These are phyloP conservation scores for Curvularia eragrostidis DNA, from an alignment of 2,329 filamentous ascomycete species.

Conservation along the genomic window DNA sequence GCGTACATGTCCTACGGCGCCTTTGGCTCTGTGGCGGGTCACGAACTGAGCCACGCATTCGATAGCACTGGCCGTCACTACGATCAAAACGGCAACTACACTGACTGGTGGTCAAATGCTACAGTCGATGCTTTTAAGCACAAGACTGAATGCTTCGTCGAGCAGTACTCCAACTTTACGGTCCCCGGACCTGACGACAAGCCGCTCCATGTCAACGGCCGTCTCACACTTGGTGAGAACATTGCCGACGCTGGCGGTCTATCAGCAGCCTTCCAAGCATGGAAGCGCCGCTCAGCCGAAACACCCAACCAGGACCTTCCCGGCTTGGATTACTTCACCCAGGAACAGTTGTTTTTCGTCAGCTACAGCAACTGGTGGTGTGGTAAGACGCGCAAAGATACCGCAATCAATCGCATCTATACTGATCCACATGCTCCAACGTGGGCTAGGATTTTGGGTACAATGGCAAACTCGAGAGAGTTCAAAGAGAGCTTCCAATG, in stretches of 20 bases:
- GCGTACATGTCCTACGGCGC: slow-evolving; percentile 72
- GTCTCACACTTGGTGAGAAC: slow-evolving; percentile 71
- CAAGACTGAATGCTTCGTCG: slow-evolving; percentile 68
- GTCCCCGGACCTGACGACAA: slow-evolving; percentile 64
- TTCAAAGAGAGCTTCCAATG: slow-evolving; percentile 74
- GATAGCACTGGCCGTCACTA: slow-evolving; percentile 70
- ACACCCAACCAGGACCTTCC: slow-evolving; percentile 58
- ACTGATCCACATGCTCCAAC: slow-evolving; percentile 71
- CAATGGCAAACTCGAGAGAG: slow-evolving; percentile 70
- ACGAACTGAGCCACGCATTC: slow-evolving; percentile 74
- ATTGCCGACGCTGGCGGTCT: slow-evolving; percentile 75
- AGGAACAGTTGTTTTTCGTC: slow-evolving; percentile 74
- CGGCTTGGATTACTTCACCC: slow-evolving; percentile 66
- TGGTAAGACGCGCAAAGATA: slow-evolving; percentile 66
- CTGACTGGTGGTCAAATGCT: slow-evolving; percentile 69
- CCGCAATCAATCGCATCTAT: slow-evolving; percentile 64
- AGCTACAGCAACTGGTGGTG: slow-evolving; percentile 72
- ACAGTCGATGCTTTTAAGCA: slow-evolving; percentile 66
- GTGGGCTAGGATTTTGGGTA: slow-evolving; percentile 64
- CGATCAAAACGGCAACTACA: slow-evolving; percentile 69
- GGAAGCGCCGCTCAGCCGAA: slow-evolving; percentile 64
- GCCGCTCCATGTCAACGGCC: slow-evolving; percentile 67
- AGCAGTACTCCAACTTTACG: slow-evolving; percentile 70
- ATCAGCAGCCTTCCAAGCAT: slow-evolving; percentile 67
- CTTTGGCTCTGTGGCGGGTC: slow-evolving; percentile 70